Evolutionary conservation across 2,329 filamentous ascomycete species (phyloP), one percentile per base, ranked within the genome.

Genomic region (Nothopassalora personata): DNA sequence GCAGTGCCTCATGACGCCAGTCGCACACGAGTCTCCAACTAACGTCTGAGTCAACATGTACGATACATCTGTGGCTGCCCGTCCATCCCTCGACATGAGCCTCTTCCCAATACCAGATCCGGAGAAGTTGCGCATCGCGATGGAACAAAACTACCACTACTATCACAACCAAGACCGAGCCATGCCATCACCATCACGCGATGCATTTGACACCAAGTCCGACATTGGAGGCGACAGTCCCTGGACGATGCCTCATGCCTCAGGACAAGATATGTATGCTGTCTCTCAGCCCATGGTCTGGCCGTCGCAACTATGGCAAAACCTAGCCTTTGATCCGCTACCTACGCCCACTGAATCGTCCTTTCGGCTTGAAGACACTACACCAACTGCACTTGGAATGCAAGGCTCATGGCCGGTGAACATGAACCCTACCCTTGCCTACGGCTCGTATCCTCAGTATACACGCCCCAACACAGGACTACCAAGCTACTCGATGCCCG

Each of bases 301-400:
- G 60, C 48, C 60, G 36, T 53, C 61, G 30, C 55, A 62, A 49
- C 52, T 51, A 28, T 28, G 50, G 19, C 46, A 53, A 46, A 55
- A 57, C 23, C 33, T 60, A 8, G 50, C 34, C 10, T 49, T 61
- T 23, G 61, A 59, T 28, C 48, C 60, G 30, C 45, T 64, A n/a
- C 54, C 59, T 27, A 64, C 58, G 31, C 60, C 64, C 23, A 61
- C 64, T 33, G 60, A 66, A 47, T 51, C 61, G 11, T 55, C 60
- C 49, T 62, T 66, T 47, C 43, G 55, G 15, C 15, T 54, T 18
- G 30, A 19, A 18, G 46, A 60, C n/a, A 13, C 46, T 15, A 31
- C n/a, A n/a, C 27, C 60, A 27, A 55, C 30, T 7, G 10, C 46
- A 18, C 46, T 45, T n/a, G 28, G 28, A 45, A 15, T 49, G 10